phyloP scores from a whole-genome alignment of 495 filamentous ascomycete species.

The Penicillium maclennaniae region DNA sequence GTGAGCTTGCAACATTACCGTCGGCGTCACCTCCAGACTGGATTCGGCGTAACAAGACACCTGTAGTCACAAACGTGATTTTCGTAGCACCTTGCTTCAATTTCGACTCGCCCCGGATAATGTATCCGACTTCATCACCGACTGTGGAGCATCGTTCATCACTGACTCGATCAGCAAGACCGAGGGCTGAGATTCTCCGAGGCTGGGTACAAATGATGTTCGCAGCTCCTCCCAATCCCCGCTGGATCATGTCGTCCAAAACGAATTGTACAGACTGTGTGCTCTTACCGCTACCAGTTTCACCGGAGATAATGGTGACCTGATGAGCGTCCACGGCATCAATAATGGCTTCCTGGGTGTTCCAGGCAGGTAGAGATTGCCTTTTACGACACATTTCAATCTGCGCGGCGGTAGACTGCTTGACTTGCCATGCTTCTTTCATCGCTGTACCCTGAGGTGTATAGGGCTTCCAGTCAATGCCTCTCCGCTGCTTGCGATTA shows the following conservation, averaged over 20 bases:
- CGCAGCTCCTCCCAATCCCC: slow-evolving; percentile 67
- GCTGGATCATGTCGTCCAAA: slow-evolving; percentile 82
- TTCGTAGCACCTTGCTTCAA: slow-evolving; percentile 64
- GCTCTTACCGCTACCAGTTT: slow-evolving; percentile 95
- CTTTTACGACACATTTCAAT: slow-evolving; percentile 67
- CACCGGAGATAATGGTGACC: slow-evolving; percentile 93
- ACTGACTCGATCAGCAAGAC: slow-evolving; percentile 88
- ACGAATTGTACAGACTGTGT: slow-evolving; percentile 97
- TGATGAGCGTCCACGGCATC: slow-evolving; percentile 67
- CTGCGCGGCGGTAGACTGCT: slow-evolving; percentile 54
- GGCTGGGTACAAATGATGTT: slow-evolving; percentile 97
- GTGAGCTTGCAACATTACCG: slow-evolving; percentile 70
- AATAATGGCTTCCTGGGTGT: slow-evolving; percentile 70
- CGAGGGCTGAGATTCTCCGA: slow-evolving; percentile 87
- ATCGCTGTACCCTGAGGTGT: slow-evolving; percentile 40
- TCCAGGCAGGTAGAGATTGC: slow-evolving; percentile 81
- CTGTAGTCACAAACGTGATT: slow-evolving; percentile 94
- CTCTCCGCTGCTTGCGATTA: slow-evolving; percentile 41
- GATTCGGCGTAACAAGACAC: slow-evolving; percentile 84
- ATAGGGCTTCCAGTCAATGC: slow-evolving; percentile 35
- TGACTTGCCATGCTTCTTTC: slow-evolving; percentile 50
- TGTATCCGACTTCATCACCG: slow-evolving; percentile 88
- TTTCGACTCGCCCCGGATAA: slow-evolving; percentile 90
- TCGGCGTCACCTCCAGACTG: slow-evolving; percentile 78
- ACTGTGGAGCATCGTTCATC: slow-evolving; percentile 81